Evolutionary conservation across 441 rosid species (phyloP).

Genomic region (Populus hybrid): DNA sequence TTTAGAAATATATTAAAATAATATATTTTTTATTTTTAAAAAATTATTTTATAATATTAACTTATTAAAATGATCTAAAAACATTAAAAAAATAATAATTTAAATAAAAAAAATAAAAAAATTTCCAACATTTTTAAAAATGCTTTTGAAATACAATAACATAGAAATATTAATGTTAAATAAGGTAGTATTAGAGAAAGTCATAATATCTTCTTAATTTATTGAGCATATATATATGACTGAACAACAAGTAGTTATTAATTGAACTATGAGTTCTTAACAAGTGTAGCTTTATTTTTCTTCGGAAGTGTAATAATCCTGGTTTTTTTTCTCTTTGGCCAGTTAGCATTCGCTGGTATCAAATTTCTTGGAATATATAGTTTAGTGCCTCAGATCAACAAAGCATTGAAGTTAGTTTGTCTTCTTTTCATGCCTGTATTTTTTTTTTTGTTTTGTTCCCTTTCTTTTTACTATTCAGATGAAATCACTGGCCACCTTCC

Average conservation of each 20-base stretch:
- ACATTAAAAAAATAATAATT: too few species aligned
- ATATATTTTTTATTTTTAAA: too few species aligned
- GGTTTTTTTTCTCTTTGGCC: conserved; percentile 22
- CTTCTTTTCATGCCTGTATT: neutral
- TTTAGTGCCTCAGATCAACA: conserved; percentile 75
- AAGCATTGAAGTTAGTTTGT: conserved; percentile 40
- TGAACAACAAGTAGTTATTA: conserved; percentile 74
- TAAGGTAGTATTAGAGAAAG: conserved; percentile 54
- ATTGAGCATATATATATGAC: conserved; percentile 74
- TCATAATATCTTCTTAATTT: conserved; percentile 84
- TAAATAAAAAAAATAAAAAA: too few species aligned
- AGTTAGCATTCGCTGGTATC: conserved; percentile 39
- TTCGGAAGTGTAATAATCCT: conserved; percentile 1
- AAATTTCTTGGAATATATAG: conserved; percentile 55
- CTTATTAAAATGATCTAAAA: too few species aligned
- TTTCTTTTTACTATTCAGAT: conserved; percentile 41
- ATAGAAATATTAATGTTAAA: neutral
- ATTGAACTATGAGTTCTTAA: neutral
- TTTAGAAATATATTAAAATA: too few species aligned
- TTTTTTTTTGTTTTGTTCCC: neutral
- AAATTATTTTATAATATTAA: too few species aligned
- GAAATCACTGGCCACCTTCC: conserved; percentile 69
- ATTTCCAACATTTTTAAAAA: too few species aligned
- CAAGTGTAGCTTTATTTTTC: neutral
- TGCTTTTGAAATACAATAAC: too few species aligned